Conservation (phyloP, 108 stramenopile species). For the Cylindrotheca closterium region DNA sequence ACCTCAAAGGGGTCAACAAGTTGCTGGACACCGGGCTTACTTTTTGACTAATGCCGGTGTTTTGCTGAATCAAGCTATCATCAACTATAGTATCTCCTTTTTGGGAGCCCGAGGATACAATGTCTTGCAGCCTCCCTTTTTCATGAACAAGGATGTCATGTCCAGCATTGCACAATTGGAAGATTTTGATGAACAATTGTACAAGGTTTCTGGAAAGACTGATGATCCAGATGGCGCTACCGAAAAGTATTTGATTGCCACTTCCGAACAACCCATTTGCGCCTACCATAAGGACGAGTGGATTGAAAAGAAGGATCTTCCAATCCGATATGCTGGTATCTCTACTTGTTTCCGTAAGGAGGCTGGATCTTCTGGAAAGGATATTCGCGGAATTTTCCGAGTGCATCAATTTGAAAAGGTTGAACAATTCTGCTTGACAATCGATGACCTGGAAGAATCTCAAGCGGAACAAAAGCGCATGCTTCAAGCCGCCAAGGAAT, state of each 20-base stretch:
- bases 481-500: conserved; percentile 93
- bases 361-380: conserved; percentile 96
- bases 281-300: conserved; percentile 98
- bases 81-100: conserved; percentile 97
- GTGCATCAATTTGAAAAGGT: conserved; percentile 99
- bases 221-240: conserved; percentile 83
- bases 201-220: conserved; percentile 96
- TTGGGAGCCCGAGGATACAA: conserved; percentile 88
- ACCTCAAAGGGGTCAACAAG: conserved; percentile 89
- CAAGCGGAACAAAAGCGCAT: conserved; percentile 89
- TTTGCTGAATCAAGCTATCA: conserved; percentile 97
- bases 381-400: conserved; percentile 99
- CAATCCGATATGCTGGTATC: conserved; percentile 92
- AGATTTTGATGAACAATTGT: conserved; percentile 99
- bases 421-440: conserved; percentile 98
- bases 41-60: conserved; percentile 97
- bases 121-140: conserved; percentile 97
- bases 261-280: conserved; percentile 99
- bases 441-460: conserved; percentile 91
- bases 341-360: conserved; percentile 99
- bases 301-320: conserved; percentile 81
- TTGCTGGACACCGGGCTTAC: conserved; percentile 98
- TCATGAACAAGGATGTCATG: conserved; percentile 99
- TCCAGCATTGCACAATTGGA: conserved; percentile 98
- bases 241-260: conserved; percentile 99